Evolutionary conservation across 352 stramenopile genomes (phyloP), one percentile per base, ranked within the genome.

Genomic region (Phytopythium litorale): DNA sequence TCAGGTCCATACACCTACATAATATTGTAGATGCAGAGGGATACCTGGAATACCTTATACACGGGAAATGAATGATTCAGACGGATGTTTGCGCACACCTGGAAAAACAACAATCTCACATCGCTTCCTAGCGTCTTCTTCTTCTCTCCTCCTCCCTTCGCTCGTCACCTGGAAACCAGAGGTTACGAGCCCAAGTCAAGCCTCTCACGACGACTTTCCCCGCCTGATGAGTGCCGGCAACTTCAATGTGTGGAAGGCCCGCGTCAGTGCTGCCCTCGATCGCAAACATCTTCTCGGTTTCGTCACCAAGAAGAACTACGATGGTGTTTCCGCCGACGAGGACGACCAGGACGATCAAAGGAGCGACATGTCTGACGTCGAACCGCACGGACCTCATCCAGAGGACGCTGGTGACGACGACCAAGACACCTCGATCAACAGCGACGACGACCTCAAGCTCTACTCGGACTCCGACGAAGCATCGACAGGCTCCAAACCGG

Each of bases 241-340:
- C 45, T 60, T 60, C 53, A 58, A 66, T 12, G 40, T 61, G 7
- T 63, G 58, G 64, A 65, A 60, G 40, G 40, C 35, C 18, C 56
- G 56, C 5, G 50, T 67, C 2, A 40, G 40, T 49, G 62, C 56
- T 32, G 28, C 57, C 1, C 63, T 68, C 23, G 57, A 62, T 21
- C 32, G 57, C 30, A 68, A 64, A n/a, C 63, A 68, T 18, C 63
- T 68, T 1, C 63, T 68, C 50, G 63, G 63, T 6, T 68, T 62
- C 30, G 35, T 68, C 21, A 62, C 32, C 4, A 58, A 68, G 57
- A 30, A 40, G 7, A 32, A 62, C 63, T 64, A 68, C 63, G 21
- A 68, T 21, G 50, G 56, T 0, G 40, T 51, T 38, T 61, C 33
- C 3, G 62, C 61, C 37, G 16, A 28, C 21, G 61, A 66, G 7